phyloP scores from a whole-genome alignment of 2,329 filamentous ascomycete genomes.

The Ophiocordyceps camponoti-rufipedis region DNA sequence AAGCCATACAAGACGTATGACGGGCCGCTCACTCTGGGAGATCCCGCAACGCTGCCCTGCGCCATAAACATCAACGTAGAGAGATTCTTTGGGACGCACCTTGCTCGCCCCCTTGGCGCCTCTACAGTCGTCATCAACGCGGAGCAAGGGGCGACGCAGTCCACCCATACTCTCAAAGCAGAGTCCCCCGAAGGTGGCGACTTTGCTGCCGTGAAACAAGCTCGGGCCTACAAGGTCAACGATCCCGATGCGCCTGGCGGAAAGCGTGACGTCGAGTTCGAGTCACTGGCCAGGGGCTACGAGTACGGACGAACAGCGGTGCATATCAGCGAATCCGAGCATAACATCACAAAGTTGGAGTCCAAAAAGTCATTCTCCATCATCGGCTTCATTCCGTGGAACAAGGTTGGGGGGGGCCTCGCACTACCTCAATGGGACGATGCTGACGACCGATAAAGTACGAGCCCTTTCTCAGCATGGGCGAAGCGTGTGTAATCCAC shows the following conservation, averaged over 20 bases:
- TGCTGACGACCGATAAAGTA: slow-evolving; percentile 30
- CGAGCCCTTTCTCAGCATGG: slow-evolving; percentile 72
- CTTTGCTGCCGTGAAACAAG: slow-evolving; percentile 54
- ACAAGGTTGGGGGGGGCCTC: slow-evolving; percentile 33
- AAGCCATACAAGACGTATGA: slow-evolving; percentile 64
- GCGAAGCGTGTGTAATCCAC: slow-evolving; percentile 60
- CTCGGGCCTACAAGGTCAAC: slow-evolving; percentile 65
- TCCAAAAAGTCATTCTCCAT: slow-evolving; percentile 61
- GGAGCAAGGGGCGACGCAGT: slow-evolving; percentile 31
- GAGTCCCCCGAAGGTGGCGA: slow-evolving; percentile 32
- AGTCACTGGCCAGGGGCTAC: slow-evolving; percentile 81
- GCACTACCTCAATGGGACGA: too few relatives aligned
- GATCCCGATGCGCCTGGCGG: slow-evolving; percentile 58
- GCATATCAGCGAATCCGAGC: slow-evolving; percentile 70
- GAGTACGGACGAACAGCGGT: slow-evolving; percentile 87
- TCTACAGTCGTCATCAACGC: slow-evolving; percentile 52
- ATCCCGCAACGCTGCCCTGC: slow-evolving; percentile 52
- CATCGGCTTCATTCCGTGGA: slow-evolving; percentile 64
- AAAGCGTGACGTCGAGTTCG: slow-evolving; percentile 64
- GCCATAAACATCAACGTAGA: slow-evolving; percentile 75
- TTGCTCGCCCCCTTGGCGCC: slow-evolving; percentile 55
- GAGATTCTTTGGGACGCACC: slow-evolving; percentile 73
- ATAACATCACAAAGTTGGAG: slow-evolving; percentile 75
- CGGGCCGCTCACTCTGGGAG: slow-evolving; percentile 62
- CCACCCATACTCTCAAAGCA: slow-evolving; percentile 26